phyloP scores from a whole-genome alignment of 2,329 filamentous ascomycete species.

The Exserohilum rostratum region DNA sequence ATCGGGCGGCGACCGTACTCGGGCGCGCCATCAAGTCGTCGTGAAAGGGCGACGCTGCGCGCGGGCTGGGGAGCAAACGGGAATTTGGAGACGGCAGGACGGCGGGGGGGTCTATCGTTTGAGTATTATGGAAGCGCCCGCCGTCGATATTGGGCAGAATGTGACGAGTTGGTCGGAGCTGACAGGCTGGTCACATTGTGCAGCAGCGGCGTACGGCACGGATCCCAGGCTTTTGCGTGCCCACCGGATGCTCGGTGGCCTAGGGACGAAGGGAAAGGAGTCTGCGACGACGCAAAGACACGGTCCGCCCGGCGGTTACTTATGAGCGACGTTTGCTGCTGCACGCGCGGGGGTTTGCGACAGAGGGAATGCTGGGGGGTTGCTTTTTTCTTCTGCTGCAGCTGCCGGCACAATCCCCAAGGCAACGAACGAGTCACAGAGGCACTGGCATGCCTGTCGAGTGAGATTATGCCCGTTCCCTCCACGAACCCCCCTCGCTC shows the following conservation, averaged over 20 bases:
- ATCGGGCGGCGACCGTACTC: conserved; percentile 42
- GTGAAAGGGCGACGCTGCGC: background rate
- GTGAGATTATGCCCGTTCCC: conserved; percentile 12
- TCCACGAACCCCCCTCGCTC: background rate
- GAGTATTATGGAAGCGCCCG: background rate
- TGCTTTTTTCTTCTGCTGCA: background rate
- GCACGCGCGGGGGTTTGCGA: background rate
- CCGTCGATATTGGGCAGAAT: background rate
- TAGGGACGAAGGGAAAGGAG: conserved; percentile 8
- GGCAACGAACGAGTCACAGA: conserved; percentile 4
- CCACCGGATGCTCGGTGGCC: conserved; percentile 10
- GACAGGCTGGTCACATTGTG: conserved; percentile 15
- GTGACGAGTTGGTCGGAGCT: conserved; percentile 11
- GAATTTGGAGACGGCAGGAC: background rate
- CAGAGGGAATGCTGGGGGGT: background rate
- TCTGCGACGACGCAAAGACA: background rate
- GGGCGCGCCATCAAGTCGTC: conserved; percentile 29
- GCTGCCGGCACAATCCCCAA: conserved; percentile 7
- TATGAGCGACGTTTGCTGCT: background rate
- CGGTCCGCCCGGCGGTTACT: background rate
- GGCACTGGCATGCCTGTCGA: background rate
- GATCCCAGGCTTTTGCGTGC: conserved; percentile 17
- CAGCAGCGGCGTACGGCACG: conserved; percentile 13
- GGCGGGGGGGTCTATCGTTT: background rate
- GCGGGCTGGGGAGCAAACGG: conserved; percentile 6